These are phyloP conservation scores for Coniochaeta sp. DNA, from an alignment of 2,329 filamentous ascomycete genomes.

Conservation along the genomic window DNA sequence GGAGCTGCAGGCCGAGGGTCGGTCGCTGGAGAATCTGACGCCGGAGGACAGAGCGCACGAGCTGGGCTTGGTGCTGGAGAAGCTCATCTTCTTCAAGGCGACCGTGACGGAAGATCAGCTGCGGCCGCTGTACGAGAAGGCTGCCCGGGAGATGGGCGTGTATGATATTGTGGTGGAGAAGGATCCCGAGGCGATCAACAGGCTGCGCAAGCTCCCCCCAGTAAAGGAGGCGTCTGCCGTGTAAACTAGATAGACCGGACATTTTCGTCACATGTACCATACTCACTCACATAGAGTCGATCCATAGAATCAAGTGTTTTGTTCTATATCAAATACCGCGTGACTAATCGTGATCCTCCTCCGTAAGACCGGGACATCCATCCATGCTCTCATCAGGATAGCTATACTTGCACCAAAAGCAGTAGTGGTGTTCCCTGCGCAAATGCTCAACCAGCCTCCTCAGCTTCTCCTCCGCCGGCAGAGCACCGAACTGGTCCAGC, in stretches of 20 bases:
- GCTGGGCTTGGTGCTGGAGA: background rate
- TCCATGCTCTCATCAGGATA: slow-evolving; percentile 73
- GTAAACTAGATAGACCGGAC: background rate
- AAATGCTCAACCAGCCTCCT: slow-evolving; percentile 61
- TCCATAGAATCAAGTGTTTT: no score
- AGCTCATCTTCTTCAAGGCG: slow-evolving; percentile 3
- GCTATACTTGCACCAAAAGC: slow-evolving; percentile 89
- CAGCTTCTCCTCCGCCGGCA: slow-evolving; percentile 61
- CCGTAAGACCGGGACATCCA: slow-evolving; percentile 78
- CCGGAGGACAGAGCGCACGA: slow-evolving; percentile 11
- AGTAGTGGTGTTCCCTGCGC: slow-evolving; percentile 69
- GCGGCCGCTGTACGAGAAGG: slow-evolving; percentile 7
- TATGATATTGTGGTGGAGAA: slow-evolving; percentile 15
- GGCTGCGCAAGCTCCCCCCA: background rate
- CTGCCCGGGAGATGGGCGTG: slow-evolving; percentile 21
- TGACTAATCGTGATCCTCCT: slow-evolving; percentile 70
- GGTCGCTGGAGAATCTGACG: slow-evolving; percentile 12
- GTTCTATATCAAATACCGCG: background rate
- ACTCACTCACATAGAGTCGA: background rate
- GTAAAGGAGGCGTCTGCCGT: background rate
- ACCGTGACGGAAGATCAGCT: slow-evolving; percentile 2
- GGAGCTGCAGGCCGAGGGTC: slow-evolving; percentile 8
- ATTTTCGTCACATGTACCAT: background rate
- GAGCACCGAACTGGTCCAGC: slow-evolving; percentile 68
- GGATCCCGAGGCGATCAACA: slow-evolving; percentile 11